A percentile compares a stretch with the other conserved stretches of the same genome.
Conservation (phyloP, 2,329 filamentous ascomycete species). For the Phaeosphaeriaceae sp. region DNA sequence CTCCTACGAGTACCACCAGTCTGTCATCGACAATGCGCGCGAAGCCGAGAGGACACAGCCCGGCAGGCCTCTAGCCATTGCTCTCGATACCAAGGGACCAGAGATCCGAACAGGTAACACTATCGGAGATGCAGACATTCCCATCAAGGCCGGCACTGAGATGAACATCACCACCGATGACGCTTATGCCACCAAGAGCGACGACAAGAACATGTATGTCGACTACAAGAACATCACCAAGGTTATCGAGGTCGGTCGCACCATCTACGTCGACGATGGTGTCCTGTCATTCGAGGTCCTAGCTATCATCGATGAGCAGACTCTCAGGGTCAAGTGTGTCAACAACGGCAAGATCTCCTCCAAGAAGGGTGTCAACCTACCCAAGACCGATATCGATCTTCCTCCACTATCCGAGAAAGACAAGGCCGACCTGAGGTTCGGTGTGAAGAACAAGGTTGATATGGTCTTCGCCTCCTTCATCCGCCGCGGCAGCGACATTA, state of each 20-base stretch:
- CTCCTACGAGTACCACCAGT: slow-evolving; percentile 95
- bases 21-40: slow-evolving; percentile 94
- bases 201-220: slow-evolving; percentile 96
- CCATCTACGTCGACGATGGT: slow-evolving; percentile 98
- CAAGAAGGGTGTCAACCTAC: slow-evolving; percentile 98
- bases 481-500: slow-evolving; percentile 90
- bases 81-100: slow-evolving; percentile 84
- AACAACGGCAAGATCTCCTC: slow-evolving; percentile 99
- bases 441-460: slow-evolving; percentile 98
- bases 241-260: slow-evolving; percentile 88
- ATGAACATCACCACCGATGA: slow-evolving; percentile 98
- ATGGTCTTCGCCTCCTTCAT: slow-evolving; percentile 99
- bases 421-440: slow-evolving; percentile 89
- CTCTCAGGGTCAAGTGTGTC: slow-evolving; percentile 80
- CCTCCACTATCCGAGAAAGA: slow-evolving; percentile 98
- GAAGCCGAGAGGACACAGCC: slow-evolving; percentile 77
- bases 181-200: slow-evolving; percentile 80
- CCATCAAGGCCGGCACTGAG: slow-evolving; percentile 81
- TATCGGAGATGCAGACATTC: slow-evolving; percentile 72
- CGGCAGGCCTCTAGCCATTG: slow-evolving; percentile 93
- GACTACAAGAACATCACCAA: slow-evolving; percentile 99
- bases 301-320: slow-evolving; percentile 86
- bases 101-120: slow-evolving; percentile 87
- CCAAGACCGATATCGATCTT: slow-evolving; percentile 97
- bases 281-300: slow-evolving; percentile 96